phyloP scores from a whole-genome alignment of 1,284 basidiomycete genomes.

The Marasmius tenuissimus region DNA sequence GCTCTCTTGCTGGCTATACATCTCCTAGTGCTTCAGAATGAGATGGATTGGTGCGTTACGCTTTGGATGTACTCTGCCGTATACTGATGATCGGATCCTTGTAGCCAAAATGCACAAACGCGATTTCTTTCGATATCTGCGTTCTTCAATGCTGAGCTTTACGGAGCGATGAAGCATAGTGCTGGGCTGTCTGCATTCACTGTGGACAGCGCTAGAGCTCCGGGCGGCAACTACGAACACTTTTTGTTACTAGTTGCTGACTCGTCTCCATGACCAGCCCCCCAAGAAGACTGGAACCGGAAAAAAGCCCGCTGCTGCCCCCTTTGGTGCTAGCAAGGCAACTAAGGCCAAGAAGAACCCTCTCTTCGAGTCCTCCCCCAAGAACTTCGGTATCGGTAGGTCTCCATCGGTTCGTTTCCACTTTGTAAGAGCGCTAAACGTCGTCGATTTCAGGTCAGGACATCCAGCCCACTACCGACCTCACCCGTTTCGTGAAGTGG shows the following conservation, averaged over 20 bases:
- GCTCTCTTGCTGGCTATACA: conserved; percentile 8
- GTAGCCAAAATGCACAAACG: conserved; percentile 17
- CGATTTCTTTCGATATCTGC: conserved; percentile 12
- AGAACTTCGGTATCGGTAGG: conserved; percentile 95
- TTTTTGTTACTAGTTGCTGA: conserved; percentile 40
- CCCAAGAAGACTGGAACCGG: conserved; percentile 67
- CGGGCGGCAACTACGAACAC: conserved; percentile 36
- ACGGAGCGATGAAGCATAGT: conserved; percentile 28
- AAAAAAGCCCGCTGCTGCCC: conserved; percentile 80
- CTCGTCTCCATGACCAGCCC: conserved; percentile 91
- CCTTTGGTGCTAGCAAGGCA: conserved; percentile 73
- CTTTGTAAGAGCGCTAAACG: background rate
- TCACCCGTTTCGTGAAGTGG: conserved; percentile 99
- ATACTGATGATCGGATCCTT: conserved; percentile 14
- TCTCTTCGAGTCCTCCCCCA: conserved; percentile 88
- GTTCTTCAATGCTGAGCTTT: conserved; percentile 25
- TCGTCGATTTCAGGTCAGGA: conserved; percentile 73
- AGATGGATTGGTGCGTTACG: conserved; percentile 58
- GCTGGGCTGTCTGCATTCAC: conserved; percentile 38
- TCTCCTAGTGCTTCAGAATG: conserved; percentile 18
- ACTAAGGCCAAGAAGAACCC: conserved; percentile 90
- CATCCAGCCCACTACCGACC: conserved; percentile 87
- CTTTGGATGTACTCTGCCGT: conserved; percentile 38
- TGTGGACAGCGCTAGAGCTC: conserved; percentile 53
- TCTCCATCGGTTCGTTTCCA: conserved; percentile 11